Base-by-base conservation (phyloP, 148 eudicot genomes). In the Euryodendron excelsum region DNA sequence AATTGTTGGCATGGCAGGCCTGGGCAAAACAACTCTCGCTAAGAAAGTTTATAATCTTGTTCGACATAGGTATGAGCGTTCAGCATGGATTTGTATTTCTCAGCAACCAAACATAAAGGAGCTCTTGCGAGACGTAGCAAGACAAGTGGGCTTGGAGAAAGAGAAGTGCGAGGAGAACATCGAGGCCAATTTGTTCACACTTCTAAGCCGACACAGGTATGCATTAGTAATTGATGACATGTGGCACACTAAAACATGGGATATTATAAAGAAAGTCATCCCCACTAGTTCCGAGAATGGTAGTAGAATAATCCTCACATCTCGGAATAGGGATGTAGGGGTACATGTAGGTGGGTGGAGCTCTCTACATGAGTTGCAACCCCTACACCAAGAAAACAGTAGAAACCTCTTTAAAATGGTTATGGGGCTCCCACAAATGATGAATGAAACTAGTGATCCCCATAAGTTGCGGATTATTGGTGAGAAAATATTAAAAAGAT, bases 21-120 rank as follows among this genome's bases (percentile, higher is more conserved):
- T 60, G 25, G 75, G 81, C 7, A 78, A 78, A 39, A 69, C 81
- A 1, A 70, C 75, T 30, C 58, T 71, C 8, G 81, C 75, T 18
- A 70, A 60, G 75, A 60, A 71, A 39, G 41, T 44, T 5, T 70
- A 53, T 34, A 10, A 59, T 2, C 9, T 15, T 18, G 31, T 41
- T 31, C 31, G 2, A 45, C 21, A 31, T 27, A 0, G 60, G 0
- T 77, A 68, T 25, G n/a, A 55, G 2, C 9, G 41, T 69, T 12
- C 73, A 36, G 74, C 74, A 2, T 23, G 59, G 66, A 20, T 77
- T 11, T 68, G 39, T 39, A 74, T 77, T 44, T 77, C 80, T 36
- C 52, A 69, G 3, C 37, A 69, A 17, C 74, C 80, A 8, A 69
- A 23, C 6, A 13, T 25, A 28, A 13, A 7, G 25, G 67, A 77